Conservation (phyloP, 305 asterid species). For the Solanum chacoense region DNA sequence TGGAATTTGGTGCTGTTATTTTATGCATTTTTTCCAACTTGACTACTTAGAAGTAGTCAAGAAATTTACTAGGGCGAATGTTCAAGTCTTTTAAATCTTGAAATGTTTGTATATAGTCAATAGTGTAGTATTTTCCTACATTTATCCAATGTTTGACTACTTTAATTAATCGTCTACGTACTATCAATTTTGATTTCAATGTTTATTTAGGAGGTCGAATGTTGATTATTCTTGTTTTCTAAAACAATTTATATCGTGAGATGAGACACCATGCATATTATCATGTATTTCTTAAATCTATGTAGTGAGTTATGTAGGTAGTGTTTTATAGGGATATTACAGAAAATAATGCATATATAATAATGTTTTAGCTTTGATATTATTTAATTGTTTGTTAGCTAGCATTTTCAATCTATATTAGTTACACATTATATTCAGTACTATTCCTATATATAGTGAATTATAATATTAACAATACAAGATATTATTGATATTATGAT, state of each 20-base stretch:
- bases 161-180: no score
- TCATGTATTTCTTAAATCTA: not conserved
- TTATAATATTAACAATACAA: not conserved
- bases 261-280: not conserved
- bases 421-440: not conserved
- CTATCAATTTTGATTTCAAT: no score
- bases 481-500: not conserved
- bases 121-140: not conserved
- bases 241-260: not conserved
- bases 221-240: not conserved
- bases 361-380: not conserved
- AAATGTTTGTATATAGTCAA: not conserved
- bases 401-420: not conserved
- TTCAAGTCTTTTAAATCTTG: not conserved
- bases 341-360: not conserved
- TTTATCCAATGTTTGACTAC: not conserved
- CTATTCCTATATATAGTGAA: not conserved
- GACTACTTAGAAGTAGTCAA: not conserved
- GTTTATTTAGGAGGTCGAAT: not conserved
- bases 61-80: not conserved
- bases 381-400: no score
- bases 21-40: not conserved
- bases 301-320: not conserved
- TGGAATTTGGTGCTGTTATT: not conserved
- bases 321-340: not conserved